Percentiles rank a stretch among this genome's conserved stretches.
Evolutionary conservation across 2,329 filamentous ascomycete species (phyloP).

Genomic region (Penicillium capsulatum): DNA sequence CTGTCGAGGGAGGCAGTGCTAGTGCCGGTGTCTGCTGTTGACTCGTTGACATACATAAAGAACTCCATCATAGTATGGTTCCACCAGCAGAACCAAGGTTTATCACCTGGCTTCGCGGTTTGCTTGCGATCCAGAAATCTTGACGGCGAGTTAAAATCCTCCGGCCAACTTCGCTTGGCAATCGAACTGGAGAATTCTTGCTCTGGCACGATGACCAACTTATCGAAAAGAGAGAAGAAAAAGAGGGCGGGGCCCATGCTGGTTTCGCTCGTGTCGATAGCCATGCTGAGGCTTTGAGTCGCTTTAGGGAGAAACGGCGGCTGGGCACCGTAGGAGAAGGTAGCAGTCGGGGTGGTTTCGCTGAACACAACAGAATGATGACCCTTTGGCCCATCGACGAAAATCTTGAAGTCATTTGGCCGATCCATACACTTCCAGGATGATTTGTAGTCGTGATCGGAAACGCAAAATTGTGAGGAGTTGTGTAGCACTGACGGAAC

Average conservation of each 20-base stretch:
- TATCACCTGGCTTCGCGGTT: slow-evolving; percentile 51
- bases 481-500: slow-evolving; percentile 49
- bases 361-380: slow-evolving; percentile 37
- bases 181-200: slow-evolving; percentile 31
- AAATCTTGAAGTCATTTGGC: slow-evolving; percentile 31
- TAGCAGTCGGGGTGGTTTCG: slow-evolving; percentile 35
- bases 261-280: slow-evolving; percentile 55
- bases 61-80: slow-evolving; percentile 63
- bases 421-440: slow-evolving; percentile 50
- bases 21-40: slow-evolving; percentile 33
- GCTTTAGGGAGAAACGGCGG: slow-evolving; percentile 46
- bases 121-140: slow-evolving; percentile 35
- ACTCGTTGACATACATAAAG: slow-evolving; percentile 60
- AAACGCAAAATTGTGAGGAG: slow-evolving; percentile 49
- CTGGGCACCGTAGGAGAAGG: slow-evolving; percentile 59
- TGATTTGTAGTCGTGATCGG: slow-evolving; percentile 41
- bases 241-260: slow-evolving; percentile 60
- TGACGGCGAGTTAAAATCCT: slow-evolving; percentile 13
- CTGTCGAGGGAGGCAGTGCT: slow-evolving; percentile 17
- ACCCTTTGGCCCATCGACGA: slow-evolving; percentile 23
- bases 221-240: slow-evolving; percentile 60
- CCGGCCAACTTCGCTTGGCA: slow-evolving; percentile 29
- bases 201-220: slow-evolving; percentile 54
- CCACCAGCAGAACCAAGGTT: slow-evolving; percentile 68
- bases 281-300: slow-evolving; percentile 50